phyloP scores from a whole-genome alignment of 371 early-diverging fungal species.

The Rhizopus microsporus region DNA sequence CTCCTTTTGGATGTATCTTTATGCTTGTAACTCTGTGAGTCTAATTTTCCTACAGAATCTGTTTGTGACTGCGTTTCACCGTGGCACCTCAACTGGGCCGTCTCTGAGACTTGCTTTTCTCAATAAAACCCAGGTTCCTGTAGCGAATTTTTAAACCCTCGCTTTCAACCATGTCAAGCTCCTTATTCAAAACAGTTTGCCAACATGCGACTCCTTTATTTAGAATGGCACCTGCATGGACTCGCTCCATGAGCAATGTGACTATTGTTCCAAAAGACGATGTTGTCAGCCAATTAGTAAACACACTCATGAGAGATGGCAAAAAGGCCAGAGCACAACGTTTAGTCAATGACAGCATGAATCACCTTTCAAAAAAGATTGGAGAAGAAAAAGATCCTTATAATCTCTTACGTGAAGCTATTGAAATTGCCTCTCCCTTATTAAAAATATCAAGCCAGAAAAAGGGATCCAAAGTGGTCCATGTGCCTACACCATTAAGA shows the following conservation, averaged over 20 bases:
- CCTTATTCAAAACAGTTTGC: constrained; percentile 27
- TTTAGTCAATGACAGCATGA: constrained; percentile 68
- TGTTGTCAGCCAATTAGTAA: constrained; percentile 75
- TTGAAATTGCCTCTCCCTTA: constrained; percentile 78
- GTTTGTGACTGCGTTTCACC: no score
- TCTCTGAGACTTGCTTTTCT: no score
- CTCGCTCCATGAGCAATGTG: constrained; percentile 26
- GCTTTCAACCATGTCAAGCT: constrained; percentile 24
- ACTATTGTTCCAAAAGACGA: constrained; percentile 58
- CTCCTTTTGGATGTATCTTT: no score
- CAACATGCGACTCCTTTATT: constrained; percentile 21
- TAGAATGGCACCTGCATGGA: constrained; percentile 15
- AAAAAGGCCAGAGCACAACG: constrained; percentile 79
- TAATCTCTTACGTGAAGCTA: constrained; percentile 64
- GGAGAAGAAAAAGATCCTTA: constrained; percentile 62
- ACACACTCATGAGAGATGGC: constrained; percentile 87
- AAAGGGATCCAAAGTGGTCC: constrained; percentile 81
- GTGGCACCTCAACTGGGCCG: no score
- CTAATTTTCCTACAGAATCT: no score
- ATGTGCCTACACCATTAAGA: constrained; percentile 79
- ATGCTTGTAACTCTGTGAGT: no score
- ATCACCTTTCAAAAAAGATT: constrained; percentile 66
- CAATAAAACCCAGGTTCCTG: constrained; percentile 15
- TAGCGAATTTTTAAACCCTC: constrained; percentile 12
- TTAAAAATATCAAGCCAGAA: constrained; percentile 68